Conservation (phyloP, 2,329 filamentous ascomycete genomes). For the Botrytis tulipae region DNA sequence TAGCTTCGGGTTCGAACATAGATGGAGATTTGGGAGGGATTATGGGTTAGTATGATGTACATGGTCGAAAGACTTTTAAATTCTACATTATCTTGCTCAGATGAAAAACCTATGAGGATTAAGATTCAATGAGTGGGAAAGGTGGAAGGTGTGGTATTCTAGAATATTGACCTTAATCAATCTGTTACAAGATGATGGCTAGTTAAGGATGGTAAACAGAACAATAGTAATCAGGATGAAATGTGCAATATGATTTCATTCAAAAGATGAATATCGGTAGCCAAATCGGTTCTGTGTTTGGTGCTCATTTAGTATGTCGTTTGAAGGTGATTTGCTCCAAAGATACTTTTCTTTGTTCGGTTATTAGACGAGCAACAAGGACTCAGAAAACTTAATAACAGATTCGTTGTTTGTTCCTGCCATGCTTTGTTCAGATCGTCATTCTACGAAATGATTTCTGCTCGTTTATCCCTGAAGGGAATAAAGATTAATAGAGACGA, state of each 20-base stretch:
- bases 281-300: not conserved
- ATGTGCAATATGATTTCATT: not conserved
- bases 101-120: too few relatives aligned
- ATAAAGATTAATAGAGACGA: not conserved
- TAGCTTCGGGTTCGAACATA: accelerated
- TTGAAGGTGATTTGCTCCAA: not conserved
- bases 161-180: accelerated
- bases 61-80: too few relatives aligned
- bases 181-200: not conserved
- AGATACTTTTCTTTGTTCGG: not conserved
- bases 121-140: too few relatives aligned
- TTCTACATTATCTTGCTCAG: too few relatives aligned
- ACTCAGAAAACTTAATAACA: too few relatives aligned
- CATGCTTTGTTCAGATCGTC: not conserved
- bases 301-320: not conserved
- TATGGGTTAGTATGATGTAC: too few relatives aligned
- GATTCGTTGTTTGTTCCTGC: not conserved
- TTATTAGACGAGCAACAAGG: not conserved
- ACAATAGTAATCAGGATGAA: not conserved
- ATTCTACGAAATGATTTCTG: not conserved
- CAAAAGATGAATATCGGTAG: not conserved
- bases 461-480: too few relatives aligned
- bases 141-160: accelerated
- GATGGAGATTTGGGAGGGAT: too few relatives aligned
- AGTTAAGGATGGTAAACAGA: not conserved